phyloP scores from a whole-genome alignment of 345 rosid species.

The Aurinia saxatilis region DNA sequence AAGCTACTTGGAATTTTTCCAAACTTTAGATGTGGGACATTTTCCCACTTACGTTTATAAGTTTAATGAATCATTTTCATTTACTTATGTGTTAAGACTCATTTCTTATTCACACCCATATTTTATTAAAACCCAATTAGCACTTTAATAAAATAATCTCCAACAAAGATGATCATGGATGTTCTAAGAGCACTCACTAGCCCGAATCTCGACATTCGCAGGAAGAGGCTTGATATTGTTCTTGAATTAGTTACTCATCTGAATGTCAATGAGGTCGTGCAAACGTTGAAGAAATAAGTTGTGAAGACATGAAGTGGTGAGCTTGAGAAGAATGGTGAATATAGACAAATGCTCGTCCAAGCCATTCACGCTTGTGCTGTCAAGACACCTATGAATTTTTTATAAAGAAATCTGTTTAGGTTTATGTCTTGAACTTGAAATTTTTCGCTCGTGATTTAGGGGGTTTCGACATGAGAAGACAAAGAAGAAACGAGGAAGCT shows the following conservation, averaged over 20 bases:
- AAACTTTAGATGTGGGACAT: no score
- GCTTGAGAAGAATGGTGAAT: conserved; percentile 82
- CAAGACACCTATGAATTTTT: no score
- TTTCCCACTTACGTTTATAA: no score
- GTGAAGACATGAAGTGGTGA: conserved; percentile 77
- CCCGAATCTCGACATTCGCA: conserved; percentile 69
- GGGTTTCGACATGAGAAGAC: conserved; percentile 94
- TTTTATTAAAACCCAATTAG: no score
- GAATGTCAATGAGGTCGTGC: conserved; percentile 67
- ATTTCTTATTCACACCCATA: no score
- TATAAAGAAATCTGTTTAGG: no score
- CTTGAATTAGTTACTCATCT: conserved; percentile 68
- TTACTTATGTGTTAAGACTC: no score
- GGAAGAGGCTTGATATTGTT: conserved; percentile 75
- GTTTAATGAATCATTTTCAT: no score
- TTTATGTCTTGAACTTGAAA: not conserved
- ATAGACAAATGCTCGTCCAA: conserved; percentile 84
- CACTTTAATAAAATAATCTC: no score
- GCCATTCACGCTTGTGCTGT: conserved; percentile 81
- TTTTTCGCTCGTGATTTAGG: conserved; percentile 33
- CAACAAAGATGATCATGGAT: conserved; percentile 79
- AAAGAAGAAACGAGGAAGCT: conserved; percentile 92
- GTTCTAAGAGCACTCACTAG: conserved; percentile 79
- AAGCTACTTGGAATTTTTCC: no score
- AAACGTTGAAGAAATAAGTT: conserved; percentile 76